phyloP scores from a whole-genome alignment of 306 rosid species.

The Cucurbita argyrosperma region DNA sequence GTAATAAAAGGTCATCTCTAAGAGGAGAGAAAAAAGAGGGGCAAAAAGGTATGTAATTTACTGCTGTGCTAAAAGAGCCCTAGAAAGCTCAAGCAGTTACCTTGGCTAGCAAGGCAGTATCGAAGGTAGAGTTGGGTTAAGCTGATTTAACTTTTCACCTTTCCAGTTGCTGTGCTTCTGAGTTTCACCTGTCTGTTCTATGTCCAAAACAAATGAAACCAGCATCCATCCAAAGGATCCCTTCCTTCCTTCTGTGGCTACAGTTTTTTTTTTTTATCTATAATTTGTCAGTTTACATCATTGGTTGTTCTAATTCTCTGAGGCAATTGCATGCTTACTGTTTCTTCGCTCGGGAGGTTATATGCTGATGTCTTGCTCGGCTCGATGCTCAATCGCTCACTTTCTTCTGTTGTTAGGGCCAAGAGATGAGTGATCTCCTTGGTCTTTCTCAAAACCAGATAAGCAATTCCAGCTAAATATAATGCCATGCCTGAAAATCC shows the following conservation, averaged over 20 bases:
- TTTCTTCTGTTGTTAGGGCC: conserved; percentile 57
- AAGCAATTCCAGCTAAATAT: conserved; percentile 64
- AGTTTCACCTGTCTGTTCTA: not conserved
- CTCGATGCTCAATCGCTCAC: conserved; percentile 26
- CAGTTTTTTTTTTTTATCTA: too few species aligned
- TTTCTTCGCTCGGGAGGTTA: conserved; percentile 58
- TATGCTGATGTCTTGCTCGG: conserved; percentile 26
- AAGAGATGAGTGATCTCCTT: conserved; percentile 39
- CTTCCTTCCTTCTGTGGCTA: not conserved
- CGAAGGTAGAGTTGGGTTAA: not conserved
- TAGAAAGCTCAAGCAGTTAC: not conserved
- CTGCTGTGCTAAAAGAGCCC: not conserved
- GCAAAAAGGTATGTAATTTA: not conserved
- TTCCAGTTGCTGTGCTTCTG: not conserved
- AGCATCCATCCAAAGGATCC: not conserved
- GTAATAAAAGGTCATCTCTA: not conserved
- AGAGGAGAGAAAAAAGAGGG: not conserved
- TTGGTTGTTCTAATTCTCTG: conserved; percentile 30
- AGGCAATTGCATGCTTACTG: conserved; percentile 83
- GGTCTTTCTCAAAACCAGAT: conserved; percentile 61
- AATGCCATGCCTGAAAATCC: conserved; percentile 68
- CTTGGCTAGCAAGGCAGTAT: not conserved
- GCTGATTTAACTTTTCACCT: not conserved
- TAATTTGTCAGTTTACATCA: conserved; percentile 28
- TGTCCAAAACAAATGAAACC: conserved; percentile 1